Percentiles rank a stretch among this genome's conserved stretches.
phyloP scores from a whole-genome alignment of 225 moss, liverwort and hornwort species.

The Antitrichia curtipendula region DNA sequence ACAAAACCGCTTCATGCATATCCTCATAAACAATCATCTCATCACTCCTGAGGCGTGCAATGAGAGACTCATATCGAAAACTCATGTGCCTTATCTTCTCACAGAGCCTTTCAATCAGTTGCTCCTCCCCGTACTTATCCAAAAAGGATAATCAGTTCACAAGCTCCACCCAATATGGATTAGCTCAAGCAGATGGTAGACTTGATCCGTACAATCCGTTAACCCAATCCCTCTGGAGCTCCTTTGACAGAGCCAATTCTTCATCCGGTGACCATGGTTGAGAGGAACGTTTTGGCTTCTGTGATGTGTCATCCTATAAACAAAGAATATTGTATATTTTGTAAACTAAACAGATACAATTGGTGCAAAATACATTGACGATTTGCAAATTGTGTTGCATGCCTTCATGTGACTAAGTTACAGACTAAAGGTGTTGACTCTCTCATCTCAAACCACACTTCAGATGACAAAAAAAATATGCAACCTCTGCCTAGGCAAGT shows the following conservation, averaged over 20 bases:
- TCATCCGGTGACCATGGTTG: conserved; percentile 21
- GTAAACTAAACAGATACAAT: neutral
- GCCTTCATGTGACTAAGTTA: no score
- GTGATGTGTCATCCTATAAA: conserved; percentile 14
- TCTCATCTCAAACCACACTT: neutral
- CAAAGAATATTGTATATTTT: neutral
- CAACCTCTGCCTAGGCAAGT: neutral
- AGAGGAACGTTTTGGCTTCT: neutral
- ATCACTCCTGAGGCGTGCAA: neutral
- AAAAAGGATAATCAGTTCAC: conserved; percentile 13
- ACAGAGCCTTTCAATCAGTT: conserved; percentile 28
- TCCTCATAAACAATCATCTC: conserved; percentile 18
- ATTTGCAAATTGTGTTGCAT: neutral
- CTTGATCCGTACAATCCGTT: neutral
- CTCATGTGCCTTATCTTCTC: conserved; percentile 37
- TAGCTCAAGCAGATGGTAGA: conserved; percentile 11
- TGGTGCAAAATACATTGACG: neutral
- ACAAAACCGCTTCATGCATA: conserved; percentile 10
- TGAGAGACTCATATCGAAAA: conserved; percentile 16
- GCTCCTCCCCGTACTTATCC: conserved; percentile 18
- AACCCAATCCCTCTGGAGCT: conserved; percentile 13
- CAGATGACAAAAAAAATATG: neutral
- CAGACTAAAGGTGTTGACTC: neutral
- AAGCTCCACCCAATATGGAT: conserved; percentile 26
- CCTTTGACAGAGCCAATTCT: conserved; percentile 22